These are phyloP conservation scores for Epichloe coenophiala DNA, from an alignment of 2,329 filamentous ascomycete species.

Conservation along the genomic window DNA sequence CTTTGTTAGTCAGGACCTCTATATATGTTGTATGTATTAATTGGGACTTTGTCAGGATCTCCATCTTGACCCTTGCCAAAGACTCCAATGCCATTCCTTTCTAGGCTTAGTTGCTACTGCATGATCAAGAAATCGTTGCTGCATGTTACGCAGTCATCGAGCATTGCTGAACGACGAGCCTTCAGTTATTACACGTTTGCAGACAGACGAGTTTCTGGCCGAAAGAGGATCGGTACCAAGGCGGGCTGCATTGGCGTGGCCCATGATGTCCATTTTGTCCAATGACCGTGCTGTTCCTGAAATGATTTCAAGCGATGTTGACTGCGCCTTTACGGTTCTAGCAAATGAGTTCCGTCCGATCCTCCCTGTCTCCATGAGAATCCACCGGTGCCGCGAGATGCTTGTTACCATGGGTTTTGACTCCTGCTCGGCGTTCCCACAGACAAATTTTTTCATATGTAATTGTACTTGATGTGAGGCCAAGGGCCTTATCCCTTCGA, in stretches of 20 bases:
- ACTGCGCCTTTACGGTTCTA: not conserved
- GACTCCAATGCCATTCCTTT: no score
- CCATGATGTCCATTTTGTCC: not conserved
- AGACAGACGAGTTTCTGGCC: not conserved
- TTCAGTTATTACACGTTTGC: not conserved
- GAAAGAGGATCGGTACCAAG: not conserved
- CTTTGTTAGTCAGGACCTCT: no score
- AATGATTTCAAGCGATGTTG: slow-evolving; percentile 2
- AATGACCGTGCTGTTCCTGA: slow-evolving; percentile 17
- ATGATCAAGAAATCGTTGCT: not conserved
- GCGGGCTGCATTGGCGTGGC: slow-evolving; percentile 4
- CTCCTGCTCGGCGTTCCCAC: no score
- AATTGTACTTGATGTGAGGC: no score
- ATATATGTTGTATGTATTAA: no score
- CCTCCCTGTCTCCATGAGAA: not conserved
- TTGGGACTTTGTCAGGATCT: no score
- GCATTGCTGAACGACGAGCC: not conserved
- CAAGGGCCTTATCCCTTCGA: no score
- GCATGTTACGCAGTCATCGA: not conserved
- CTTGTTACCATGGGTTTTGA: not conserved
- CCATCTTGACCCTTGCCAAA: no score
- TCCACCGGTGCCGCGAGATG: not conserved
- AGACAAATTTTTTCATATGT: no score
- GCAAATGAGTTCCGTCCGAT: not conserved
- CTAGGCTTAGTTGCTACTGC: no score